Base-by-base conservation (phyloP, 2,329 filamentous ascomycete genomes). In the Verticillium zaregamsianum region DNA sequence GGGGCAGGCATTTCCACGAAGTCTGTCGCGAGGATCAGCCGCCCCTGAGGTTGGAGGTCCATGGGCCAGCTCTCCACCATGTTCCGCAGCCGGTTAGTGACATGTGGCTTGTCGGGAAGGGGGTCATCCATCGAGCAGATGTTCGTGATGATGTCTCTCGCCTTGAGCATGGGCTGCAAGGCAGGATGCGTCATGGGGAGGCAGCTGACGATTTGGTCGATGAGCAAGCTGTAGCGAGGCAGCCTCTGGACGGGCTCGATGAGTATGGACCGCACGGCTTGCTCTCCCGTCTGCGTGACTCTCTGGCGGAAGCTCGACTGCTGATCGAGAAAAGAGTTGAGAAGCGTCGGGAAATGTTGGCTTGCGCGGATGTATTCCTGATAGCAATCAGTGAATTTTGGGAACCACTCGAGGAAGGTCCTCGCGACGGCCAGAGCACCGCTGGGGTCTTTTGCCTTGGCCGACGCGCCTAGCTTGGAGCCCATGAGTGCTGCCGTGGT, bases 161-260 rank as follows among this genome's bases (percentile, higher is more conserved):
- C 93, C 72, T 92, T 93, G 52, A 97, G 84, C 77, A 99, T 89
- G 3, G 85, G 83, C 67, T 90, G 89, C 59, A 97, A 82, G 0
- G 93, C 93, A 3, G 93, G 91, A 72, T 98, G 93, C 9, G 90
- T 88, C 58, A 93, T 86, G 5, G 94, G 93, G 20, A 98, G 83
- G 64, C 90, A 93, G 66, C 89, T 88, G 57, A 95, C 86, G 71
- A 99, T 97, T 70, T 96, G 93, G 77, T 99, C 95, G 68, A 99
- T 98, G 71, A 98, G 90, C 39, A 99, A 81, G 70, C 92, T 97
- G 77, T 99, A 99, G 31, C 95, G 89, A 31, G 95, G 95, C 59
- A 99, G 83, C 59, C 95, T 86, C 74, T 99, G 95, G 0, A 99
- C 93, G 2, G 95, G 95, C 75, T 99, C 95, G 73, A 99, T 99